Evolutionary conservation across 305 asterid species (phyloP).

Genomic region (Rubia peregrina): DNA sequence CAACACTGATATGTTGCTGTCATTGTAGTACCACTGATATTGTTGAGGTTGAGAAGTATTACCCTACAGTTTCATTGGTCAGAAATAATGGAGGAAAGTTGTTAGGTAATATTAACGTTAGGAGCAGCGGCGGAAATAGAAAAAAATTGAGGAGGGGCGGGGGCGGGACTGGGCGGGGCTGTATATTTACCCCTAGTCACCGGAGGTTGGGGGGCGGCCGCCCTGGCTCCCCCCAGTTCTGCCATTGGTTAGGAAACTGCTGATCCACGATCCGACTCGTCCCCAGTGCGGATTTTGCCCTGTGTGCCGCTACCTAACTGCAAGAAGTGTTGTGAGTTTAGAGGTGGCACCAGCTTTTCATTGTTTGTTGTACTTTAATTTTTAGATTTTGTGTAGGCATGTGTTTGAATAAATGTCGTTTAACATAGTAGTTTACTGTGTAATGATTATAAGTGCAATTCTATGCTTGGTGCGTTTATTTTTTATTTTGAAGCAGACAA

Average conservation of each 20-base stretch:
- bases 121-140: too few species aligned
- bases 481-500: too few species aligned
- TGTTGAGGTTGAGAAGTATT: neutral
- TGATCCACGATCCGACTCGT: neutral
- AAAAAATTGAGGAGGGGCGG: too few species aligned
- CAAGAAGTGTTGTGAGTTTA: neutral
- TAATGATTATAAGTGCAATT: too few species aligned
- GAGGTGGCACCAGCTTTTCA: neutral
- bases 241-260: too few species aligned
- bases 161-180: too few species aligned
- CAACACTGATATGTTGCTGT: neutral
- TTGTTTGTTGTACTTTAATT: neutral
- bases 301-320: neutral
- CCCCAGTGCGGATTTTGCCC: neutral
- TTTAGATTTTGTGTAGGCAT: too few species aligned
- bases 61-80: neutral
- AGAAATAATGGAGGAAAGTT: neutral
- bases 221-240: too few species aligned
- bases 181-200: too few species aligned
- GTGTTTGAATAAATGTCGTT: neutral
- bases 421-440: too few species aligned
- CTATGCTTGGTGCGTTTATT: too few species aligned
- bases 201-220: too few species aligned
- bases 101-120: neutral
- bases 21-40: neutral